phyloP scores from a whole-genome alignment of 2,329 filamentous ascomycete genomes.

The Boeremia lycopersici region DNA sequence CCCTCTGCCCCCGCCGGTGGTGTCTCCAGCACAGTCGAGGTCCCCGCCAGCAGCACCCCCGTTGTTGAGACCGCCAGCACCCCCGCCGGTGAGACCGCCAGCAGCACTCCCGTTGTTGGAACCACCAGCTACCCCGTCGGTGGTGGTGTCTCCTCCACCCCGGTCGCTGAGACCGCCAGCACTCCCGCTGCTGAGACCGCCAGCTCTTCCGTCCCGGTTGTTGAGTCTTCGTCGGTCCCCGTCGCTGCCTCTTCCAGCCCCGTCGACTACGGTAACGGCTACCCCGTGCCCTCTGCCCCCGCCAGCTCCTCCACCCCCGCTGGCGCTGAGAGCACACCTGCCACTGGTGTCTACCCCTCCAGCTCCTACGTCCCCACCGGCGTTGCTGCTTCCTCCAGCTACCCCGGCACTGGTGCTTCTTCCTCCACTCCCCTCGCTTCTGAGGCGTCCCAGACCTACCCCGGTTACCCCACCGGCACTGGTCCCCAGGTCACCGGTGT shows the following conservation, averaged over 20 bases:
- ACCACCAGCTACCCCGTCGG: constrained; percentile 6
- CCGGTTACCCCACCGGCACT: constrained; percentile 31
- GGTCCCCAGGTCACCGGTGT: constrained; percentile 47
- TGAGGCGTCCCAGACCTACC: constrained; percentile 12
- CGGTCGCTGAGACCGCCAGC: constrained; percentile 2
- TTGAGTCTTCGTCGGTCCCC: constrained; percentile 2
- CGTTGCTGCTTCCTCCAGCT: constrained; percentile 7
- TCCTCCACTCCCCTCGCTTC: constrained; percentile 12
- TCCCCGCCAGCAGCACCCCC: not conserved
- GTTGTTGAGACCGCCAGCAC: constrained; percentile 13
- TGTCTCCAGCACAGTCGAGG: constrained; percentile 8
- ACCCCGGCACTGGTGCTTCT: constrained; percentile 5
- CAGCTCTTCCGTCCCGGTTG: constrained; percentile 12
- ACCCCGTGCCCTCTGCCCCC: not conserved
- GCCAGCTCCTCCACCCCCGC: constrained; percentile 11
- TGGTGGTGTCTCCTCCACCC: constrained; percentile 7
- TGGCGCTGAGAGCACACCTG: constrained; percentile 20
- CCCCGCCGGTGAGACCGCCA: not conserved
- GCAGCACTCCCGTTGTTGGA: constrained; percentile 12
- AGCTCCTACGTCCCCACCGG: constrained; percentile 12
- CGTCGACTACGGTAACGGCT: not conserved
- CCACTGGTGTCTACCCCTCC: constrained; percentile 24
- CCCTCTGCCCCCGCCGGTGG: constrained; percentile 14
- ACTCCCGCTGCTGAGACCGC: not conserved
- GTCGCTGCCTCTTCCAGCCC: constrained; percentile 3